Evolutionary conservation across 768 basidiomycete genomes (phyloP).

Genomic region (Pluteus cervinus): DNA sequence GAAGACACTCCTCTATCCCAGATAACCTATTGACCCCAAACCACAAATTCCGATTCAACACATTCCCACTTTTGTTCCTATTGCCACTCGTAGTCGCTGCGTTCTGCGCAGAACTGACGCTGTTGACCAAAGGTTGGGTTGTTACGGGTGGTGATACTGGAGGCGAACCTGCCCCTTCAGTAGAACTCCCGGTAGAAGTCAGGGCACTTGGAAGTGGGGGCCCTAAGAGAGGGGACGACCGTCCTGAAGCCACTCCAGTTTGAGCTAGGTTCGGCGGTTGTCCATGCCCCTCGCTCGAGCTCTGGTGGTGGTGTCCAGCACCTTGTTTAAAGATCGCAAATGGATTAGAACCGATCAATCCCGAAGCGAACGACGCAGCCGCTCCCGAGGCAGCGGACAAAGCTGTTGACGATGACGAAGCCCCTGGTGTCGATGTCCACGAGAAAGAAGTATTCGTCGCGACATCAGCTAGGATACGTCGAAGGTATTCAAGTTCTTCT

Average conservation of each 20-base stretch:
- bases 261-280: too few relatives aligned
- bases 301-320: too few relatives aligned
- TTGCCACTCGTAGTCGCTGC: background rate
- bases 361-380: too few relatives aligned
- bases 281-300: too few relatives aligned
- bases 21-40: slow-evolving; percentile 43
- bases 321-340: too few relatives aligned
- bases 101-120: slow-evolving; percentile 1
- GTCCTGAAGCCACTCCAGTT: too few relatives aligned
- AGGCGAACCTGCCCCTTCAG: background rate
- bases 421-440: slow-evolving; percentile 22
- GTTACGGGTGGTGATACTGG: slow-evolving; percentile 5
- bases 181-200: slow-evolving; percentile 1
- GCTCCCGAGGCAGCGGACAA: too few relatives aligned
- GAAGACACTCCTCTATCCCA: slow-evolving; percentile 72
- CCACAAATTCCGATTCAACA: slow-evolving; percentile 30
- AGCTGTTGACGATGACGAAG: background rate
- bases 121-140: slow-evolving; percentile 9
- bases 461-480: slow-evolving; percentile 62
- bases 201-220: slow-evolving; percentile 4
- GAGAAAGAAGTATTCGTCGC: slow-evolving; percentile 30
- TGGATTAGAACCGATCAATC: too few relatives aligned
- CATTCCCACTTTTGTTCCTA: background rate
- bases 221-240: too few relatives aligned
- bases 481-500: slow-evolving; percentile 62